Evolutionary conservation across 1,284 basidiomycete species (phyloP).

Genomic region (Chondrostereum purpureum): DNA sequence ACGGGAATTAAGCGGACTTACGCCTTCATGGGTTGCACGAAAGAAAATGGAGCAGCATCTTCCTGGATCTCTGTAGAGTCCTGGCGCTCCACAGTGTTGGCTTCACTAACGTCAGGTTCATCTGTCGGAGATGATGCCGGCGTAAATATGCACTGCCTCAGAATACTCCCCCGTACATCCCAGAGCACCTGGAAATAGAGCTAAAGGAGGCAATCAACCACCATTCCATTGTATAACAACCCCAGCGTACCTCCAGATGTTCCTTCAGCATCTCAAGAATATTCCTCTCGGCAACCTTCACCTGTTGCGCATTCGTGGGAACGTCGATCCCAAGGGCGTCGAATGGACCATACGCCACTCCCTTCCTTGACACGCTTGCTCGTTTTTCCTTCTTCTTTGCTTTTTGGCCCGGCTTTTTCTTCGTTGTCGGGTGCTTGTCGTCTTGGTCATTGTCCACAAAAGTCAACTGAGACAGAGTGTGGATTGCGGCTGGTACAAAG

Average conservation of each 20-base stretch:
- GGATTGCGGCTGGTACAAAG: not conserved
- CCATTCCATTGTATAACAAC: not conserved
- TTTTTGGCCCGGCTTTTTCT: conserved; percentile 6
- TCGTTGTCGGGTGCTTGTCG: not conserved
- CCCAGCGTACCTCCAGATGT: not conserved
- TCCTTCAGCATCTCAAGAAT: not conserved
- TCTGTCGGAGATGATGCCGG: no score
- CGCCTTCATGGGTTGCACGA: conserved; percentile 43
- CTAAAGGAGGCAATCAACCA: not conserved
- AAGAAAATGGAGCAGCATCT: conserved; percentile 29
- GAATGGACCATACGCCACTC: conserved; percentile 7
- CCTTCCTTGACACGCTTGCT: not conserved
- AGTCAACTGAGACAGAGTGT: not conserved
- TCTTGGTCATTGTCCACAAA: not conserved
- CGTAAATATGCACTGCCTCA: no score
- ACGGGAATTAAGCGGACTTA: conserved; percentile 11
- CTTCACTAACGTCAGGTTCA: not conserved
- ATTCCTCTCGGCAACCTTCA: not conserved
- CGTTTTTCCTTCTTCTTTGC: conserved; percentile 1
- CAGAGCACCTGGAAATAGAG: not conserved
- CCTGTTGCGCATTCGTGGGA: conserved; percentile 5
- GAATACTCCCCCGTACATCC: not conserved
- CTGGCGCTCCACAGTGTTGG: not conserved
- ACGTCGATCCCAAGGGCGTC: conserved; percentile 5
- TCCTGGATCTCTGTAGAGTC: not conserved